Percentiles rank a stretch among this genome's conserved stretches.
Conservation (phyloP, 2,329 filamentous ascomycete genomes). For the Fusarium sp. region DNA sequence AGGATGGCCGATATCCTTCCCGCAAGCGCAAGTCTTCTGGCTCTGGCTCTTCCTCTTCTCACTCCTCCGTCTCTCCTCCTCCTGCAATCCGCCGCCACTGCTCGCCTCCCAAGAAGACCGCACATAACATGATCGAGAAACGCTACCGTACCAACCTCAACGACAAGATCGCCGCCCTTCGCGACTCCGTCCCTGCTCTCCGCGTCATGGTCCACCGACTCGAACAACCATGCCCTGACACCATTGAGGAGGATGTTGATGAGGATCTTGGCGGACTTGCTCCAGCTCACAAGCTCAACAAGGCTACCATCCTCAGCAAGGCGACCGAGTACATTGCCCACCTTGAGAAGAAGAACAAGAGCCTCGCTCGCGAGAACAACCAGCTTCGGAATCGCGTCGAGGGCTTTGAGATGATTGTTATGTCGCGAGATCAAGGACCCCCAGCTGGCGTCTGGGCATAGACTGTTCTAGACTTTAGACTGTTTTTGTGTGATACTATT, state of each 20-base stretch:
- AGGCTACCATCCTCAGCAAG: constrained; percentile 78
- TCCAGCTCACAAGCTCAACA: constrained; percentile 92
- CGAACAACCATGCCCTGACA: constrained; percentile 74
- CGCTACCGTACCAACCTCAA: constrained; percentile 94
- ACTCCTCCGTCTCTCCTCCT: constrained; percentile 59
- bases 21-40: constrained; percentile 54
- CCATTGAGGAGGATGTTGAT: constrained; percentile 72
- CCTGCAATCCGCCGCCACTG: constrained; percentile 50
- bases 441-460: constrained; percentile 49
- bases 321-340: constrained; percentile 57
- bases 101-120: constrained; percentile 80
- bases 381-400: constrained; percentile 52
- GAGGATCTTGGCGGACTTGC: constrained; percentile 81
- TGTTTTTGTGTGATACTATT: constrained; percentile 28
- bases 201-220: constrained; percentile 75
- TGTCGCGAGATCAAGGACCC: constrained; percentile 47
- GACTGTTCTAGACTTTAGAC: constrained; percentile 20
- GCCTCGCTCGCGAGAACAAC: constrained; percentile 52
- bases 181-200: constrained; percentile 90
- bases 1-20: constrained; percentile 48
- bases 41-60: constrained; percentile 50
- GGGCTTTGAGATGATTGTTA: constrained; percentile 51
- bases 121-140: constrained; percentile 98
- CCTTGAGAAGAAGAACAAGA: constrained; percentile 55
- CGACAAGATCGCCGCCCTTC: constrained; percentile 91